A percentile compares a stretch with the other conserved stretches of the same genome.
Conservation (phyloP, 495 filamentous ascomycete genomes). For the Alectoria sarmentosa region DNA sequence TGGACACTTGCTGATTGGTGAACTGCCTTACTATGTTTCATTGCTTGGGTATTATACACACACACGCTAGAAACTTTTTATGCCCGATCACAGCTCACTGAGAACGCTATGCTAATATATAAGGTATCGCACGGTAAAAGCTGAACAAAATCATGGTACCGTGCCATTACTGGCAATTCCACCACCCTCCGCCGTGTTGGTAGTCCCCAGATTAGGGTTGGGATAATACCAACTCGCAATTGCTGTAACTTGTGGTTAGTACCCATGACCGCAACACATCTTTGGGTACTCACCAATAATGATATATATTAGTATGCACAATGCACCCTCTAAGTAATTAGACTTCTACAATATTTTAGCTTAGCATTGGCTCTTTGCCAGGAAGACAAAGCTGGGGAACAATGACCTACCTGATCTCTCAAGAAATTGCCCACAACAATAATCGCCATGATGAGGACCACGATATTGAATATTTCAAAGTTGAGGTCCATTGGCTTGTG, state of each 20-base stretch:
- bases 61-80: neutral
- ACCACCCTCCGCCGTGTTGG: constrained; percentile 4
- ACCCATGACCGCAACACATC: neutral
- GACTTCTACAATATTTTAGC: constrained; percentile 39
- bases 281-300: constrained; percentile 40
- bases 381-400: neutral
- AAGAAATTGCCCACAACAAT: constrained; percentile 79
- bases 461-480: constrained; percentile 86
- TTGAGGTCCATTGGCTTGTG: constrained; percentile 65
- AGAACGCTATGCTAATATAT: neutral
- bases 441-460: constrained; percentile 77
- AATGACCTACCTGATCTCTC: constrained; percentile 46
- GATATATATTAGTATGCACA: constrained; percentile 58
- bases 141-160: neutral
- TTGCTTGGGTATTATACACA: neutral
- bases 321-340: constrained; percentile 71
- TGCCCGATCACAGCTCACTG: neutral
- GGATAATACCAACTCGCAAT: constrained; percentile 24
- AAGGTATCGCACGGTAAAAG: neutral
- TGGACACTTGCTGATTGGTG: neutral
- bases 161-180: neutral
- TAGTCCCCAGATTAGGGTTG: neutral
- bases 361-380: neutral
- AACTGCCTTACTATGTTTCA: neutral
- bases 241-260: constrained; percentile 7